Conservation (phyloP, 495 filamentous ascomycete species). For the Aspergillus sclerotioniger region DNA sequence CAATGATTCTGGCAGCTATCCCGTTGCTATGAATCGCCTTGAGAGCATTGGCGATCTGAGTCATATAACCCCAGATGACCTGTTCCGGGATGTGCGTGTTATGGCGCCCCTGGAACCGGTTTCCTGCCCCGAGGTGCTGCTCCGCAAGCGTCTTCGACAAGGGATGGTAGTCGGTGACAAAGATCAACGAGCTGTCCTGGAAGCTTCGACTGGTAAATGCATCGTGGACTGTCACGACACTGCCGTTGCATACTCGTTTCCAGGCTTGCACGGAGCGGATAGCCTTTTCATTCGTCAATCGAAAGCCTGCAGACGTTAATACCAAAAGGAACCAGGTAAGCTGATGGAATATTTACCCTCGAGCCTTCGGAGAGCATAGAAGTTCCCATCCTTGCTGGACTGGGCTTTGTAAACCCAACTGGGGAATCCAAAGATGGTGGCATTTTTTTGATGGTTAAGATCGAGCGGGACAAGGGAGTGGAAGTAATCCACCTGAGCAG, state of each 20-base stretch:
- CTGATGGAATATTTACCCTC: slow-evolving; percentile 59
- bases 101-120: slow-evolving; percentile 49
- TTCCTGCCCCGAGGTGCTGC: slow-evolving; percentile 65
- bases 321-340: slow-evolving; percentile 10
- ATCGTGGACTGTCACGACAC: slow-evolving; percentile 83
- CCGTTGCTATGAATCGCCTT: slow-evolving; percentile 79
- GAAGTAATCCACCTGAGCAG: slow-evolving; percentile 74
- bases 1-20: slow-evolving; percentile 80
- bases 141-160: slow-evolving; percentile 86
- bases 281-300: slow-evolving; percentile 82
- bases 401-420: slow-evolving; percentile 97
- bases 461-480: slow-evolving; percentile 92
- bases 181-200: slow-evolving; percentile 90
- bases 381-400: slow-evolving; percentile 78
- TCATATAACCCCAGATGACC: slow-evolving; percentile 85
- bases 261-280: slow-evolving; percentile 85
- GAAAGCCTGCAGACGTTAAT: slow-evolving; percentile 52
- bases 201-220: slow-evolving; percentile 91
- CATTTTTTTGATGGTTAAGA: slow-evolving; percentile 71
- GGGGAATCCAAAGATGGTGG: slow-evolving; percentile 73
- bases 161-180: slow-evolving; percentile 92
- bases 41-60: slow-evolving; percentile 86
- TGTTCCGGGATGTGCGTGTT: slow-evolving; percentile 65
- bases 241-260: slow-evolving; percentile 80
- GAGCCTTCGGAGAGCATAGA: slow-evolving; percentile 79